Evolutionary conservation across 1,284 basidiomycete genomes (phyloP).

Genomic region (Moesziomyces aphidis): DNA sequence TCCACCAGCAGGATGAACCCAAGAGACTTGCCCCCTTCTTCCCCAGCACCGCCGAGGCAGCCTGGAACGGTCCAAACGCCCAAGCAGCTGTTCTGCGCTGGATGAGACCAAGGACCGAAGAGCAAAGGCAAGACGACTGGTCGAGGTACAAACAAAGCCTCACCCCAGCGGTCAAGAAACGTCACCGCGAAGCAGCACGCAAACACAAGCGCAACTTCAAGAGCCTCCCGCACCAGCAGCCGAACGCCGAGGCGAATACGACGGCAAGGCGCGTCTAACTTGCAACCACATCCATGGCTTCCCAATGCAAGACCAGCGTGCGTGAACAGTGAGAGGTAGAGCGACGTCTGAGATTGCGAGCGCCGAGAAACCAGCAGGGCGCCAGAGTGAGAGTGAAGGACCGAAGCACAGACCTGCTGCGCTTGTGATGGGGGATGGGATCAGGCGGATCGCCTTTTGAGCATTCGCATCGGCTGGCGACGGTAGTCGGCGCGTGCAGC

Average conservation of each 20-base stretch:
- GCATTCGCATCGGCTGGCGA: slow-evolving; percentile 12
- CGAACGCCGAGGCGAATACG: background rate
- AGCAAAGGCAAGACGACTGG: slow-evolving; percentile 48
- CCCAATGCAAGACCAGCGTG: too few species aligned
- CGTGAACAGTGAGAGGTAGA: too few species aligned
- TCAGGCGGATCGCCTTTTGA: slow-evolving; percentile 7
- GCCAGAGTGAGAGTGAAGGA: background rate
- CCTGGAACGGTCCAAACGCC: slow-evolving; percentile 18
- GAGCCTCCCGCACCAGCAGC: slow-evolving; percentile 6
- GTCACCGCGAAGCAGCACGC: slow-evolving; percentile 61
- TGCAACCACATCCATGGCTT: too few species aligned
- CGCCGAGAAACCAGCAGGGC: too few species aligned
- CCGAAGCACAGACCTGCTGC: background rate
- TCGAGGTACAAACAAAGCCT: slow-evolving; percentile 33
- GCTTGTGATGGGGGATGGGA: too few species aligned
- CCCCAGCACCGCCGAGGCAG: slow-evolving; percentile 6
- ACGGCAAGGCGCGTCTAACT: too few species aligned
- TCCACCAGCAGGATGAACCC: slow-evolving; percentile 1
- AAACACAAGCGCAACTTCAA: slow-evolving; percentile 43
- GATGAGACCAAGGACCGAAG: slow-evolving; percentile 30
- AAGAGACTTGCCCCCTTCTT: slow-evolving; percentile 14
- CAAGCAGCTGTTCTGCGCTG: slow-evolving; percentile 34
- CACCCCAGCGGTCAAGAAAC: slow-evolving; percentile 55
- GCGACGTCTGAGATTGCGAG: too few species aligned
- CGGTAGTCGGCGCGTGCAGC: slow-evolving; percentile 23